Evolutionary conservation across 441 rosid genomes (phyloP).

Genomic region (Eruca vesicaria): DNA sequence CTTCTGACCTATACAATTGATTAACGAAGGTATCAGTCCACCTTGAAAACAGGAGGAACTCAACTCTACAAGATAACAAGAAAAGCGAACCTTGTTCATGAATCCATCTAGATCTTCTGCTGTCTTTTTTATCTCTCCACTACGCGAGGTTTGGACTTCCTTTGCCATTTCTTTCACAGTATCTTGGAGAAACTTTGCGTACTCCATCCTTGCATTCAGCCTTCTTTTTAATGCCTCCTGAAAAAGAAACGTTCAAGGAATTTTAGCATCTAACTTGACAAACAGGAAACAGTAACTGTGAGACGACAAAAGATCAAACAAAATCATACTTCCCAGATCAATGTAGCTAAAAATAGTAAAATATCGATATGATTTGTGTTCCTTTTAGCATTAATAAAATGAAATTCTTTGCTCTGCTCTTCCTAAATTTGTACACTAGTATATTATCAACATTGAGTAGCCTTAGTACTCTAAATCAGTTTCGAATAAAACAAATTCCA

Average conservation of each 20-base stretch:
- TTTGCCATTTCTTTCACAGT: constrained; percentile 98
- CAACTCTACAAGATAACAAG: constrained; percentile 2
- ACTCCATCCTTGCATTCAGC: constrained; percentile 81
- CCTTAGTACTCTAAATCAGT: not conserved
- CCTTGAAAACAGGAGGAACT: not conserved
- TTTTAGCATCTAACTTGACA: not conserved
- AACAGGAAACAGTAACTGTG: not conserved
- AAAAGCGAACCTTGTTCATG: constrained; percentile 64
- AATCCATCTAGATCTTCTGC: constrained; percentile 83
- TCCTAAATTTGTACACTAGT: not conserved
- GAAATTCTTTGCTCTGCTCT: not conserved
- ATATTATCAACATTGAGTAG: not conserved
- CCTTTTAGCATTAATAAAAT: not conserved
- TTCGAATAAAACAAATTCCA: not conserved
- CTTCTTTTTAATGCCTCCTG: constrained; percentile 89
- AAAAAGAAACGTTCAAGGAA: constrained; percentile 31
- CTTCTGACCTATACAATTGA: constrained; percentile 60
- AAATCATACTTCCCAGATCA: not conserved
- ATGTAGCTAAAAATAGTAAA: not conserved
- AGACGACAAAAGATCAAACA: not conserved
- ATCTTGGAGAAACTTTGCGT: constrained; percentile 79
- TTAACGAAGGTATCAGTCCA: constrained; percentile 9
- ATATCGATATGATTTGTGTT: not conserved
- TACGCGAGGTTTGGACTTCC: constrained; percentile 82
- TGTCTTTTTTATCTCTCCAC: constrained; percentile 66